A percentile compares a stretch with the other conserved stretches of the same genome.
Evolutionary conservation across 2,329 filamentous ascomycete species (phyloP).

Genomic region (Beauveria sp.): DNA sequence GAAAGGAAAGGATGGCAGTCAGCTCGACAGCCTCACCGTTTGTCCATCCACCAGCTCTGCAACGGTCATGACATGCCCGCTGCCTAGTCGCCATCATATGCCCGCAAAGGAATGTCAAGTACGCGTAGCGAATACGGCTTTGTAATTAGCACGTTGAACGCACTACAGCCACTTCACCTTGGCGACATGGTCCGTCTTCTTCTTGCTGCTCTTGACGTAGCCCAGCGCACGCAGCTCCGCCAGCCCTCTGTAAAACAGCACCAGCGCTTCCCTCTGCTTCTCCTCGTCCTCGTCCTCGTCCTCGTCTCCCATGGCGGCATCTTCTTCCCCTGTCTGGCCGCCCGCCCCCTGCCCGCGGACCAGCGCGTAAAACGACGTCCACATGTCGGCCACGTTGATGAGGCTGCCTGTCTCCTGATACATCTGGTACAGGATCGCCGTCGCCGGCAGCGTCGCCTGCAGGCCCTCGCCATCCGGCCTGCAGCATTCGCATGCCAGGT

Average conservation of each 20-base stretch:
- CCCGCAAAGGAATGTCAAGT: background rate
- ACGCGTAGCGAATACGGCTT: no score
- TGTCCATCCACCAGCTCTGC: background rate
- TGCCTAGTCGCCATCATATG: background rate
- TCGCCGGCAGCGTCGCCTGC: constrained; percentile 56
- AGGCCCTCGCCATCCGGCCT: constrained; percentile 46
- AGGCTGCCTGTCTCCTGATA: constrained; percentile 70
- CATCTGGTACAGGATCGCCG: constrained; percentile 68
- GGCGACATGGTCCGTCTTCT: constrained; percentile 85
- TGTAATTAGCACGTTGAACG: background rate
- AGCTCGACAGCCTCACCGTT: constrained; percentile 2
- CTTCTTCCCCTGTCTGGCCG: constrained; percentile 26
- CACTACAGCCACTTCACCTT: constrained; percentile 72
- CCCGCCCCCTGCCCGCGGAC: constrained; percentile 36
- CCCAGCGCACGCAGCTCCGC: constrained; percentile 82
- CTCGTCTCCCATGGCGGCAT: constrained; percentile 20
- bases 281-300: constrained; percentile 24
- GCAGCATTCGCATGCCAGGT: constrained; percentile 61
- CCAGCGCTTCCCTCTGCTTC: constrained; percentile 52
- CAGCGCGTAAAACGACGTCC: constrained; percentile 65
- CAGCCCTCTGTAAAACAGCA: constrained; percentile 76
- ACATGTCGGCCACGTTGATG: constrained; percentile 73
- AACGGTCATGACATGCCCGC: background rate
- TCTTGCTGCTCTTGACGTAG: constrained; percentile 80
- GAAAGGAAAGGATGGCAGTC: background rate